Evolutionary conservation across 139 green algal genomes (phyloP).

Genomic region (Chlamydomonas urium): DNA sequence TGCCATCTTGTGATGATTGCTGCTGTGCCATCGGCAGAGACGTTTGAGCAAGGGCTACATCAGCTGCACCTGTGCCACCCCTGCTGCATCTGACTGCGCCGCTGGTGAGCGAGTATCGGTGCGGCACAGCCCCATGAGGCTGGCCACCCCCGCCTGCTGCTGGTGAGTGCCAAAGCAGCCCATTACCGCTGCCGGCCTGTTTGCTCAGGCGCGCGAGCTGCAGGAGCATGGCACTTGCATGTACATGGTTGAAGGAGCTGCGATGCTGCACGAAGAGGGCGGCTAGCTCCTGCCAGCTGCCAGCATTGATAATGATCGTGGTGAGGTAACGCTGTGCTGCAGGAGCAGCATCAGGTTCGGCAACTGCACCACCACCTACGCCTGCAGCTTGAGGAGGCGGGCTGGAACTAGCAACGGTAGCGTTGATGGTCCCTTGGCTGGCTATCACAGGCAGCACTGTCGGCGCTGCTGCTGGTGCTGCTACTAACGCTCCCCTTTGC

Average conservation of each 20-base stretch:
- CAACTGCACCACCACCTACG: background rate
- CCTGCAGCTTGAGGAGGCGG: background rate
- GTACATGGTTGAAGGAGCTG: slow-evolving; percentile 19
- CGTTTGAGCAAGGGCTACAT: background rate
- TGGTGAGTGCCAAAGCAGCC: background rate
- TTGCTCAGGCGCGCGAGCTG: slow-evolving; percentile 2
- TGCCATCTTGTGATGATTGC: background rate
- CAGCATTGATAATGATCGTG: background rate
- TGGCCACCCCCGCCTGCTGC: too few species aligned
- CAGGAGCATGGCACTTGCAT: slow-evolving; percentile 10
- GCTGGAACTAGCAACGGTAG: too few species aligned
- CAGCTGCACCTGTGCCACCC: too few species aligned
- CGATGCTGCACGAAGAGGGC: background rate
- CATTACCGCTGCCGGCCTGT: background rate
- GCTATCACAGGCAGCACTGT: too few species aligned
- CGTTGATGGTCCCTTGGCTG: too few species aligned
- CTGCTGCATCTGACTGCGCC: too few species aligned
- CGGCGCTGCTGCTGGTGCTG: too few species aligned
- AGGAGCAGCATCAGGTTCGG: too few species aligned
- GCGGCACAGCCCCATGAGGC: too few species aligned
- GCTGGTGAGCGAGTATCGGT: too few species aligned
- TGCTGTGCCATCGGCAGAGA: background rate
- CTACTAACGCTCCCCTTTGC: background rate
- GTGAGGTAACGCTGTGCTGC: slow-evolving; percentile 16
- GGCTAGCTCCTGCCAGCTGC: background rate